Evolutionary conservation across 1,284 basidiomycete genomes (phyloP).

Genomic region (Sporisorium sorghi): DNA sequence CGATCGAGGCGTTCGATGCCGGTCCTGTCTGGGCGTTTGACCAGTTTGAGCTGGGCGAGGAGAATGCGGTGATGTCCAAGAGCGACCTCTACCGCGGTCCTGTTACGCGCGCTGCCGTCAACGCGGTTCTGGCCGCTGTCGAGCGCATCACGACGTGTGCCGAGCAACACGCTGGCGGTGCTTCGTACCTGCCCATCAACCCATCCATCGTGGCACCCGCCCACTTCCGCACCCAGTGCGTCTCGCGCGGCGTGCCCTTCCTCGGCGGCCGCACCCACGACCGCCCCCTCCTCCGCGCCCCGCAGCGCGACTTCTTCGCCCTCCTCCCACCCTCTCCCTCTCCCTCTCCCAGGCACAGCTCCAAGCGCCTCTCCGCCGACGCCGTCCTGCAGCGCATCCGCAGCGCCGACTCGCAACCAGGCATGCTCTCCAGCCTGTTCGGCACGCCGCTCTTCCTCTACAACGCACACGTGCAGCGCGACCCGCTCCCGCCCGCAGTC

Average conservation of each 20-base stretch:
- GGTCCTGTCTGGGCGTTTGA: constrained; percentile 72
- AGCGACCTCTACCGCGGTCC: constrained; percentile 71
- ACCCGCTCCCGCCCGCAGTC: constrained; percentile 41
- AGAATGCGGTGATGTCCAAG: constrained; percentile 68
- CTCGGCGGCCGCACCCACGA: constrained; percentile 69
- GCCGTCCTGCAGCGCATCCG: constrained; percentile 69
- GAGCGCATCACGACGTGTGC: constrained; percentile 59
- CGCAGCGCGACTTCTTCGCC: constrained; percentile 62
- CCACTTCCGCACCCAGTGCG: constrained; percentile 54
- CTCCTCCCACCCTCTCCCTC: constrained; percentile 11
- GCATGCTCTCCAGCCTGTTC: constrained; percentile 70
- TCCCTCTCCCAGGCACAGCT: background rate
- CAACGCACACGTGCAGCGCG: constrained; percentile 70
- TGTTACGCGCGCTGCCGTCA: constrained; percentile 70
- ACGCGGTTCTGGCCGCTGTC: constrained; percentile 69
- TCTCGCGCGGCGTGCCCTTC: constrained; percentile 66
- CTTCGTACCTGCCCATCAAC: constrained; percentile 12
- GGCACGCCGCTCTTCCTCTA: constrained; percentile 70
- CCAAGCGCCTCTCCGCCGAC: constrained; percentile 66
- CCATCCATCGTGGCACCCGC: constrained; percentile 29
- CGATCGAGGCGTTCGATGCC: constrained; percentile 71
- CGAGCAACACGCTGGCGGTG: background rate
- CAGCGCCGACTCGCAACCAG: constrained; percentile 72
- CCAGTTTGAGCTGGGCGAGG: constrained; percentile 68
- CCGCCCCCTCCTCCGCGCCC: constrained; percentile 70